Evolutionary conservation across 257 asterid species (phyloP).

Genomic region (Echium plantagineum): DNA sequence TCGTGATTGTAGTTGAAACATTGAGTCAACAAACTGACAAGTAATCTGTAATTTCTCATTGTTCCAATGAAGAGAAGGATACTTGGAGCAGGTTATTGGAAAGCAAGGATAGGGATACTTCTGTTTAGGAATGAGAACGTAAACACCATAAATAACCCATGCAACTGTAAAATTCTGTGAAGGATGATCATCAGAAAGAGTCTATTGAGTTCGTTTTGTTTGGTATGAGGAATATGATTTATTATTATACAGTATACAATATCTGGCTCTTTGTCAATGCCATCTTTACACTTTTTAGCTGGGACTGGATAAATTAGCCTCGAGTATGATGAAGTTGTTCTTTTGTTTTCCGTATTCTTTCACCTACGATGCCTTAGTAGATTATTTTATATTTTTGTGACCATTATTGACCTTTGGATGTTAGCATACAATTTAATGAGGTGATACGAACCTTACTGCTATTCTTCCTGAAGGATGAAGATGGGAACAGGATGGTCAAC

Average conservation of each 20-base stretch:
- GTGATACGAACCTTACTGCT: neutral
- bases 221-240: neutral
- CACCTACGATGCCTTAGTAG: conserved; percentile 1
- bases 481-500: conserved; percentile 10
- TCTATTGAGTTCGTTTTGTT: too few relatives aligned
- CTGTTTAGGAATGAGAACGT: neutral
- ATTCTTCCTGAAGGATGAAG: conserved; percentile 7
- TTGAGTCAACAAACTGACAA: neutral
- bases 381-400: neutral
- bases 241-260: too few relatives aligned
- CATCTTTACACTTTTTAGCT: neutral
- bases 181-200: too few relatives aligned
- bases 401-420: neutral
- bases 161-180: too few relatives aligned
- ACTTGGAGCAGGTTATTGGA: neutral
- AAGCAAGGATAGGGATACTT: neutral
- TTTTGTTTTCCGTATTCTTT: neutral
- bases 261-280: neutral
- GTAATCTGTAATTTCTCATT: neutral
- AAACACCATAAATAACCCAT: too few relatives aligned
- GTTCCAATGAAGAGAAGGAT: neutral
- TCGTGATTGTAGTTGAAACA: neutral
- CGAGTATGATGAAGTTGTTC: neutral
- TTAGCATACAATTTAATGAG: neutral
- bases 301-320: neutral